Conservation (phyloP, 257 asterid species). For the Anisodus tanguticus region DNA sequence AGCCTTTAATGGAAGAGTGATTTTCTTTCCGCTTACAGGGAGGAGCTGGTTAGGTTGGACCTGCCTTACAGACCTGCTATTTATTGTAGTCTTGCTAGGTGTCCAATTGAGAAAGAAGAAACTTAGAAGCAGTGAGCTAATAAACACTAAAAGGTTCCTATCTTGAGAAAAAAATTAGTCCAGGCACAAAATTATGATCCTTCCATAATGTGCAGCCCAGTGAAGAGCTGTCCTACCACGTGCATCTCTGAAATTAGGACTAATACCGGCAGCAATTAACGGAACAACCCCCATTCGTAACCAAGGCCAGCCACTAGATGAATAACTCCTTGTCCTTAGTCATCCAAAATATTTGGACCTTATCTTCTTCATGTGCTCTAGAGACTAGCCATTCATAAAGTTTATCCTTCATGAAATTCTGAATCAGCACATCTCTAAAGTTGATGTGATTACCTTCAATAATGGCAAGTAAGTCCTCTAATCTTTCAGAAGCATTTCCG, state of each 20-base stretch:
- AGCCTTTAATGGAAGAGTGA: not conserved
- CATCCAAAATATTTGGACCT: constrained; percentile 40
- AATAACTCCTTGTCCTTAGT: constrained; percentile 41
- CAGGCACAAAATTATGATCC: constrained; percentile 29
- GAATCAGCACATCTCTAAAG: constrained; percentile 32
- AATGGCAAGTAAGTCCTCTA: constrained; percentile 25
- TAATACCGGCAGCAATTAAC: constrained; percentile 34
- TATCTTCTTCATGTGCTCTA: constrained; percentile 41
- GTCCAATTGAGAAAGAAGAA: not conserved
- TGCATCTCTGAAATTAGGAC: constrained; percentile 44
- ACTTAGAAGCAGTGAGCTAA: constrained; percentile 17
- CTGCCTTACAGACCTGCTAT: constrained; percentile 12
- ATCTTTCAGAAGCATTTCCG: constrained; percentile 25
- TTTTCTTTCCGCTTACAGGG: not conserved
- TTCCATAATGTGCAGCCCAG: constrained; percentile 44
- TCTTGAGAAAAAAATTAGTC: not conserved
- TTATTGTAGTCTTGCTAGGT: not conserved
- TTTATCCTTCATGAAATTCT: constrained; percentile 35
- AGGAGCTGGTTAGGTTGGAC: constrained; percentile 1
- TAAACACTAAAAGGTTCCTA: not conserved
- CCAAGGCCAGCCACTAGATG: constrained; percentile 46
- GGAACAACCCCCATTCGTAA: constrained; percentile 40
- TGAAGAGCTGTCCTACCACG: constrained; percentile 46
- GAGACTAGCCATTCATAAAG: constrained; percentile 39
- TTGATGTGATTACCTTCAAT: constrained; percentile 17